These are phyloP conservation scores for Candida railenensis DNA, from an alignment of 805 yeast species.

Conservation along the genomic window DNA sequence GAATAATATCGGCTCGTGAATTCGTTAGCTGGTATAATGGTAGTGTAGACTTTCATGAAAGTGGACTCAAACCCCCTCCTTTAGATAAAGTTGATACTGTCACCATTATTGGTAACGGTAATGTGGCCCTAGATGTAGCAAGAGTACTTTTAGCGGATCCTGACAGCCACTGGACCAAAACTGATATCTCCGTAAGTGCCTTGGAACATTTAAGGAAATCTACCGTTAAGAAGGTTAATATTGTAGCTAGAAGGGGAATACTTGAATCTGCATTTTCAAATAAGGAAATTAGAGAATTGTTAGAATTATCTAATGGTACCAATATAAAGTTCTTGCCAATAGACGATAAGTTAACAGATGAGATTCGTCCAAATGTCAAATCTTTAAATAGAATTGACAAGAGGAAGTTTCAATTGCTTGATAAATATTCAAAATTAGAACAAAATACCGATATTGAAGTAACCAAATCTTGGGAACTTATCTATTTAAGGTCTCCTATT, in stretches of 20 bases:
- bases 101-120: conserved; percentile 92
- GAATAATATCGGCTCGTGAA: conserved; percentile 75
- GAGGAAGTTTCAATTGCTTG: conserved; percentile 62
- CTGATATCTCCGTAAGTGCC: conserved; percentile 74
- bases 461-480: conserved; percentile 57
- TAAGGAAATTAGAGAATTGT: conserved; percentile 84
- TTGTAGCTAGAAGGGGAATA: conserved; percentile 86
- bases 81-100: conserved; percentile 62
- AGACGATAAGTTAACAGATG: conserved; percentile 29
- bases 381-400: conserved; percentile 53
- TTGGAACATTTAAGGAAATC: conserved; percentile 50
- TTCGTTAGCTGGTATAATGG: conserved; percentile 98
- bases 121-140: conserved; percentile 91
- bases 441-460: neutral
- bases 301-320: conserved; percentile 54
- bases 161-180: conserved; percentile 53
- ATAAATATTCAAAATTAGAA: conserved; percentile 39
- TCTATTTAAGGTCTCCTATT: conserved; percentile 67
- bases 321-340: conserved; percentile 42
- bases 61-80: conserved; percentile 44
- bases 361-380: conserved; percentile 21
- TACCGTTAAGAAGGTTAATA: conserved; percentile 59
- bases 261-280: conserved; percentile 87
- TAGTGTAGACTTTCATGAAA: conserved; percentile 57
- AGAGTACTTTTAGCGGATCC: conserved; percentile 67